Base-by-base conservation (phyloP, 768 basidiomycete species). In the Boletus patriciae region DNA sequence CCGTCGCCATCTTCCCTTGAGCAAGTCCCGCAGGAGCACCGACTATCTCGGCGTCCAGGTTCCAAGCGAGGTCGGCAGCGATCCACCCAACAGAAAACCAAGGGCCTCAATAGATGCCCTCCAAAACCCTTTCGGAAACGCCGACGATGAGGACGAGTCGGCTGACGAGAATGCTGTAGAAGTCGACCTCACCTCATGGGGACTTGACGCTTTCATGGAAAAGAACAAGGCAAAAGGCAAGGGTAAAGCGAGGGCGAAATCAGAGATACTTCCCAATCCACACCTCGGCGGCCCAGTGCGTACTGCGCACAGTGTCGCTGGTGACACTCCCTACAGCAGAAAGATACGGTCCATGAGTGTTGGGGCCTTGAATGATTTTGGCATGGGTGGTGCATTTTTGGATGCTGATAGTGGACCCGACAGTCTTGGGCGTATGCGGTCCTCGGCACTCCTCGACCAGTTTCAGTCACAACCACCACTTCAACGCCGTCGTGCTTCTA, bases 141-240 rank as follows among this genome's bases (percentile, higher is more conserved):
- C 85, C 57, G 83, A 83, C 31, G 76, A 78, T 2, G 79, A 80
- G 13, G 81, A 82, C 8, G 80, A 81, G 18, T 81, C 80, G 8
- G 57, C 62, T 13, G 78, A 82, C 6, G 79, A 78, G 43, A 73
- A 72, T 18, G 82, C 78, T 42, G 79, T 80, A 33, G 92, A 92
- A 66, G 87, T 92, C 27, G 90, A 92, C 71, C 76, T 93, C 55
- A 78, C 86, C 4, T 92, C 90, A 18, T 94, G 90, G 91, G 92
- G 92, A 4, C 77, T 94, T 25, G 87, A 91, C 56, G 80, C 84
- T 7, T 85, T 91, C 72, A 83, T 90, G 58, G 79, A 84, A 1
- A 87, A 88, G 62, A 84, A 87, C 62, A 88, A 85, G 73, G 69
- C 70, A 29, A 74, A 70, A 54, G 65, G 65, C 18, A 81, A 71